phyloP scores from a whole-genome alignment of 2,329 filamentous ascomycete species.

The Clarireedia homoeocarpa region DNA sequence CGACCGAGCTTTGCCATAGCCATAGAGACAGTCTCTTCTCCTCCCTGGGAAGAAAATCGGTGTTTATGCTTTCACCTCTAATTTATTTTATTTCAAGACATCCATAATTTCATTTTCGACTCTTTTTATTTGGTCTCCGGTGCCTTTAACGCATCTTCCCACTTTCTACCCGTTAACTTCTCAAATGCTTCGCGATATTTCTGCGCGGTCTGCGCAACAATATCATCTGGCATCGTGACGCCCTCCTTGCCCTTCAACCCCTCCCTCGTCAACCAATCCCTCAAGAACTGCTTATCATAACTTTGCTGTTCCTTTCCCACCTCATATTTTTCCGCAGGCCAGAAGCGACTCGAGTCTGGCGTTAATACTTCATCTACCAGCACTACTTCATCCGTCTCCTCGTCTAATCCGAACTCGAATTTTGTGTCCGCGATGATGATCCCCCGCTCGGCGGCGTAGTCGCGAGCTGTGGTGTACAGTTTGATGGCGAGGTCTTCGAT shows the following conservation, averaged over 20 bases:
- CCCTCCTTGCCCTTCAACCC: slow-evolving; percentile 69
- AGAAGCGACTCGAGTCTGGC: slow-evolving; percentile 79
- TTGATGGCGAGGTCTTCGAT: slow-evolving; percentile 51
- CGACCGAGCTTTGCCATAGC: too few relatives aligned
- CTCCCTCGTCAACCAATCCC: slow-evolving; percentile 70
- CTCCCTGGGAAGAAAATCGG: too few relatives aligned
- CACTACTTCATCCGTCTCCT: slow-evolving; percentile 52
- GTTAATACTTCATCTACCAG: slow-evolving; percentile 68
- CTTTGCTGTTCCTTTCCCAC: slow-evolving; percentile 69
- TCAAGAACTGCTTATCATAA: slow-evolving; percentile 80
- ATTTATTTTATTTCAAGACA: too few relatives aligned
- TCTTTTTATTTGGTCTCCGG: background rate
- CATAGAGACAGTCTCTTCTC: too few relatives aligned
- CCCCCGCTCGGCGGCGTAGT: slow-evolving; percentile 48
- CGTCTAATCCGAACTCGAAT: slow-evolving; percentile 63
- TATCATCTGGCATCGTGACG: slow-evolving; percentile 62
- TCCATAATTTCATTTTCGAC: background rate
- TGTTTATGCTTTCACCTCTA: too few relatives aligned
- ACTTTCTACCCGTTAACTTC: slow-evolving; percentile 52
- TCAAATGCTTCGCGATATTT: slow-evolving; percentile 74
- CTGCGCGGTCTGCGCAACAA: slow-evolving; percentile 58
- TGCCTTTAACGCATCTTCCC: slow-evolving; percentile 22
- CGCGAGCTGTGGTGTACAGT: slow-evolving; percentile 49
- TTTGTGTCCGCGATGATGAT: slow-evolving; percentile 71
- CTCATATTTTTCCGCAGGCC: slow-evolving; percentile 66